Evolutionary conservation across 768 basidiomycete genomes (phyloP).

Genomic region (Agrocybe praecox): DNA sequence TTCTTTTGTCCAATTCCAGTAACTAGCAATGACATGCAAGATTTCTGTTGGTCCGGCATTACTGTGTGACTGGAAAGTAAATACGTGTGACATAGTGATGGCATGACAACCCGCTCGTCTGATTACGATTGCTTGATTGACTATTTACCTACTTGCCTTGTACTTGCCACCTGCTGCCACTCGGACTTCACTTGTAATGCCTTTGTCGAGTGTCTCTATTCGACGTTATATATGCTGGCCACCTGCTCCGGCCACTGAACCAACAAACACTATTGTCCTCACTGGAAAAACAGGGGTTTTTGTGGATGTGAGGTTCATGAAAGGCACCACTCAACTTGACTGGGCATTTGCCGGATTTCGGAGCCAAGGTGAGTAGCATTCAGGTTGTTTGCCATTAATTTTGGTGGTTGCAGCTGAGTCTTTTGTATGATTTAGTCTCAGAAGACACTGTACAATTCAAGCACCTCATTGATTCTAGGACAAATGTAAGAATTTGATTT

Average conservation of each 20-base stretch:
- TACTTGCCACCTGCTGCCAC: not conserved
- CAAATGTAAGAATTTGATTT: conserved; percentile 2
- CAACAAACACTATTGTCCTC: conserved; percentile 37
- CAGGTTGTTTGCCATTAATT: not conserved
- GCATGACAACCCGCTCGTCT: too few relatives aligned
- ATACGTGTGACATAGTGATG: too few relatives aligned
- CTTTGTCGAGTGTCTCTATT: not conserved
- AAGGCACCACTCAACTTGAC: conserved; percentile 27
- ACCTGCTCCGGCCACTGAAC: conserved; percentile 30
- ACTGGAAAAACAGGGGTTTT: conserved; percentile 32
- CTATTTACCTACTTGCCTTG: too few relatives aligned
- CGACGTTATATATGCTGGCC: conserved; percentile 35
- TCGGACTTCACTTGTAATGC: not conserved
- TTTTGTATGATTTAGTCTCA: conserved; percentile 5
- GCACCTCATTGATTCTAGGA: conserved; percentile 16
- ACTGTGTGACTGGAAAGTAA: too few relatives aligned
- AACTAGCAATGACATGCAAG: not conserved
- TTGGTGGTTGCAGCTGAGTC: not conserved
- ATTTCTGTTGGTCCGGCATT: not conserved
- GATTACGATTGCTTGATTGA: too few relatives aligned
- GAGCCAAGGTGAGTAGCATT: conserved; percentile 1
- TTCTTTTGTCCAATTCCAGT: conserved; percentile 13
- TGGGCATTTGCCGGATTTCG: conserved; percentile 43
- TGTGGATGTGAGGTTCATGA: conserved; percentile 37
- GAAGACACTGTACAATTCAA: conserved; percentile 9